Evolutionary conservation across 768 basidiomycete species (phyloP).

Genomic region (Chalciporus chontae): DNA sequence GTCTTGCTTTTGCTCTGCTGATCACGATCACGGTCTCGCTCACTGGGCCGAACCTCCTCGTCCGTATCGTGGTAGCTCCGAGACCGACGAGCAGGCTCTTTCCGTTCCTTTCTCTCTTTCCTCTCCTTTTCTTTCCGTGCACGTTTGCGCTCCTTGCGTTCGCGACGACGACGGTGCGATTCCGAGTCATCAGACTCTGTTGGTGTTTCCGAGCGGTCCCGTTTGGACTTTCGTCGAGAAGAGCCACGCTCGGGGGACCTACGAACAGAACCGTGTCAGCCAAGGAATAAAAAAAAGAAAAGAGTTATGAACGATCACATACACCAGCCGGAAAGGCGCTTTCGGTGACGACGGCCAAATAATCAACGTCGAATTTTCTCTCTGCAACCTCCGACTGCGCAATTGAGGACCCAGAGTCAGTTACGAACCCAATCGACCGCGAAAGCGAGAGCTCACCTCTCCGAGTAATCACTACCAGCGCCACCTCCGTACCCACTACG

Average conservation of each 20-base stretch:
- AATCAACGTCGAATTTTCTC: conserved; percentile 51
- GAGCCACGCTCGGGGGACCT: conserved; percentile 56
- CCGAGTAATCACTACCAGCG: conserved; percentile 51
- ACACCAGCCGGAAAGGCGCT: conserved; percentile 56
- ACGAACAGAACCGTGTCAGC: neutral
- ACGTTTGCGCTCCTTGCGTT: conserved; percentile 61
- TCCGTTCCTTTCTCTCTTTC: conserved; percentile 39
- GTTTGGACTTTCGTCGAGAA: conserved; percentile 56
- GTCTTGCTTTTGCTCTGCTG: conserved; percentile 31
- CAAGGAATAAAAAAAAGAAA: neutral
- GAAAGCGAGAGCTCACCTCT: conserved; percentile 47
- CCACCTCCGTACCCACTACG: conserved; percentile 32
- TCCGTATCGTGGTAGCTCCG: conserved; percentile 35
- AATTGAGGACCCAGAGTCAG: neutral
- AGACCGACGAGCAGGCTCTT: conserved; percentile 34
- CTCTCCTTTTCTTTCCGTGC: conserved; percentile 46
- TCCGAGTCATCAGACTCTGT: conserved; percentile 49
- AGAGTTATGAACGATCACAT: conserved; percentile 21
- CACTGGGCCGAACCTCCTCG: conserved; percentile 33
- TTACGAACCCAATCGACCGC: neutral
- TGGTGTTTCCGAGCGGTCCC: conserved; percentile 45
- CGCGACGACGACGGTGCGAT: conserved; percentile 53
- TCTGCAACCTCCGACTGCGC: conserved; percentile 64
- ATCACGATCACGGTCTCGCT: conserved; percentile 19
- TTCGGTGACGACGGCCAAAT: conserved; percentile 88